Evolutionary conservation across 2,329 filamentous ascomycete genomes (phyloP).

Genomic region (Ophiostoma ips): DNA sequence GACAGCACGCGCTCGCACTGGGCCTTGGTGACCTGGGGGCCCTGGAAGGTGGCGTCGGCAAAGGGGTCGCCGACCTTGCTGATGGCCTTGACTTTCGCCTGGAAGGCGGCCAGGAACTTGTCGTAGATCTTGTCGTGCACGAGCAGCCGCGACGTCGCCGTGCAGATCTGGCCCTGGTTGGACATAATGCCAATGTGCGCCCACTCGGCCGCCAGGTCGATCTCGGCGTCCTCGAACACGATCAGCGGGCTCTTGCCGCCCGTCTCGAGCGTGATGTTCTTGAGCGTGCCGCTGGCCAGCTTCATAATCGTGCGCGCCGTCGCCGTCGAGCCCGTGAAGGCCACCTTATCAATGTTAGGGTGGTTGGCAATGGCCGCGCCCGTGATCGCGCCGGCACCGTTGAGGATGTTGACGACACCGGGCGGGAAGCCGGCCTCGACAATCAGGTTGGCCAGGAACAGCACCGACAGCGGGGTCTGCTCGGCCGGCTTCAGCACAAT

Average conservation of each 20-base stretch:
- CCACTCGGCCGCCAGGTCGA: conserved; percentile 47
- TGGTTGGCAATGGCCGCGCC: conserved; percentile 54
- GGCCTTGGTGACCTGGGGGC: conserved; percentile 47
- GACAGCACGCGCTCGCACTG: conserved; percentile 49
- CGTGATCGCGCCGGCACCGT: conserved; percentile 50
- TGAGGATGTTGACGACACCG: conserved; percentile 59
- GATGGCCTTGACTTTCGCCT: conserved; percentile 22
- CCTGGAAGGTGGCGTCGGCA: conserved; percentile 35
- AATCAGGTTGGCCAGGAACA: conserved; percentile 49
- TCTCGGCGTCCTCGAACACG: conserved; percentile 45
- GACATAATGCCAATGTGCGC: conserved; percentile 39
- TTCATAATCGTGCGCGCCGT: conserved; percentile 58
- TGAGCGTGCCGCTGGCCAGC: conserved; percentile 44
- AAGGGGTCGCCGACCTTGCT: conserved; percentile 48
- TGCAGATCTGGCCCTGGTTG: conserved; percentile 63
- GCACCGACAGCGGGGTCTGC: conserved; percentile 45
- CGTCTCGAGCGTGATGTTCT: conserved; percentile 45
- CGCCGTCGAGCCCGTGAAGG: conserved; percentile 57
- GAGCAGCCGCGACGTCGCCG: conserved; percentile 59
- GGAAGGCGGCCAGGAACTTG: conserved; percentile 43
- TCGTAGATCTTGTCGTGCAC: conserved; percentile 46
- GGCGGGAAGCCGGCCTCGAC: conserved; percentile 61
- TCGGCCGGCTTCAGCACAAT: conserved; percentile 50
- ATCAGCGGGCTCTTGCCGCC: conserved; percentile 46
- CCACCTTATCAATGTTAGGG: conserved; percentile 53